These are phyloP conservation scores for Lactifluus echinatus DNA, from an alignment of 768 basidiomycete species.

Conservation along the genomic window DNA sequence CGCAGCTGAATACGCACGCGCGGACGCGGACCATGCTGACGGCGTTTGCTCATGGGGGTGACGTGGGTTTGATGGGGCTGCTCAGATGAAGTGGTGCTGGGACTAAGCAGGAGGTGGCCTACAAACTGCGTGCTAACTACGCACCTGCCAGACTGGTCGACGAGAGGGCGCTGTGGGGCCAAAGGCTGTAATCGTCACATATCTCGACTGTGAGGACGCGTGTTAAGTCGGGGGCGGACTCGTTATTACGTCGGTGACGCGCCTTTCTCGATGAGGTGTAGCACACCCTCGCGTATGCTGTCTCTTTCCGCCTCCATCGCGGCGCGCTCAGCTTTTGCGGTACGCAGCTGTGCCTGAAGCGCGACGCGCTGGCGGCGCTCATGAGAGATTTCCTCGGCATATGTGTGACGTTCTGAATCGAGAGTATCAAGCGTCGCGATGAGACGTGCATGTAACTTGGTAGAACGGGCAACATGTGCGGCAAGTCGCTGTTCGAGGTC, in stretches of 20 bases:
- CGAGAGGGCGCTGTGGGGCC: slow-evolving; percentile 18
- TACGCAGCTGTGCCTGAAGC: slow-evolving; percentile 33
- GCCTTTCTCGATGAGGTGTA: slow-evolving; percentile 53
- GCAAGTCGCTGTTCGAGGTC: slow-evolving; percentile 28
- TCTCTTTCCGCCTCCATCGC: slow-evolving; percentile 41
- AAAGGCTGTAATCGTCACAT: slow-evolving; percentile 18
- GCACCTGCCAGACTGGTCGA: slow-evolving; percentile 2
- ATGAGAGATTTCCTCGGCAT: slow-evolving; percentile 34
- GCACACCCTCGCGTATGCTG: slow-evolving; percentile 45
- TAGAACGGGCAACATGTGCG: slow-evolving; percentile 32
- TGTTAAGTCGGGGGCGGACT: not conserved
- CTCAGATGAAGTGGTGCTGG: not conserved
- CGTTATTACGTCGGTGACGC: slow-evolving; percentile 19
- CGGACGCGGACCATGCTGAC: slow-evolving; percentile 20
- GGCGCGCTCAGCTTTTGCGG: slow-evolving; percentile 19
- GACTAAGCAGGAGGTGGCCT: not conserved
- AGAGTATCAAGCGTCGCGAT: slow-evolving; percentile 41
- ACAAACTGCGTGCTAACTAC: not conserved
- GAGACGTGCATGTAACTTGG: slow-evolving; percentile 40
- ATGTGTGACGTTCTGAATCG: slow-evolving; percentile 34
- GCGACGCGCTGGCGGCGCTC: slow-evolving; percentile 28
- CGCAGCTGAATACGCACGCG: slow-evolving; percentile 35
- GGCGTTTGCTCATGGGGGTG: slow-evolving; percentile 14
- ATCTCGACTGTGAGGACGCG: slow-evolving; percentile 16
- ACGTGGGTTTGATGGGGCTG: slow-evolving; percentile 5